These are phyloP conservation scores for Pulicaria dysenterica DNA, from an alignment of 129 eudicot species.

Conservation along the genomic window DNA sequence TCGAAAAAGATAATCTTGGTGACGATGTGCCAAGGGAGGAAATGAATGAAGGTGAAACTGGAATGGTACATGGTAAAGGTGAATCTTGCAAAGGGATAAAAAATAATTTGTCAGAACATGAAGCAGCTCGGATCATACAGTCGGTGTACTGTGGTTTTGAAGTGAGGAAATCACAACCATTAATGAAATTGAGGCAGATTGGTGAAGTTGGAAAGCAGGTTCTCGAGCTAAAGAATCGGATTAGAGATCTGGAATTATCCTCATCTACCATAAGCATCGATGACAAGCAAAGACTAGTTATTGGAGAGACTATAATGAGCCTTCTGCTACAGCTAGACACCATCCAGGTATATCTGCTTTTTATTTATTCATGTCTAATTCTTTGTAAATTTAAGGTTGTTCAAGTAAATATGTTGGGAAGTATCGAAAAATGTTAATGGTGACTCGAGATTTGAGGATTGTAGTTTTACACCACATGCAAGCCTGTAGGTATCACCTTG, in stretches of 20 bases:
- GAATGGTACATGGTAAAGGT: neutral
- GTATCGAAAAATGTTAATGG: neutral
- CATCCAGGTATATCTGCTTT: conserved; percentile 55
- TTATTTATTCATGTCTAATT: neutral
- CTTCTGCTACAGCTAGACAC: conserved; percentile 70
- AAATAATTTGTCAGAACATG: conserved; percentile 43
- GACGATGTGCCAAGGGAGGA: conserved; percentile 13
- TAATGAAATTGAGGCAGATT: conserved; percentile 63
- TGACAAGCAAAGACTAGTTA: conserved; percentile 41
- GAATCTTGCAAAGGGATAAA: conserved; percentile 14
- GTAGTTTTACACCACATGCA: too few species aligned
- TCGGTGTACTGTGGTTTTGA: conserved; percentile 70
- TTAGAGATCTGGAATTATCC: conserved; percentile 41
- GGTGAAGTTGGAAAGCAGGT: conserved; percentile 40
- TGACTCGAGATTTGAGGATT: too few species aligned
- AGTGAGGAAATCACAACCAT: conserved; percentile 63
- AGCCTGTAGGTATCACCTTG: too few species aligned
- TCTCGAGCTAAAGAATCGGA: conserved; percentile 32
- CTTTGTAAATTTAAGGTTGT: neutral
- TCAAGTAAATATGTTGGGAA: neutral
- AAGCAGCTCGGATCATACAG: conserved; percentile 74
- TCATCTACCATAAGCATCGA: conserved; percentile 19
- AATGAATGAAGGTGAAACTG: conserved; percentile 4
- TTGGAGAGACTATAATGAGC: conserved; percentile 70
- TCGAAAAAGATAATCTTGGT: neutral